A percentile compares a stretch with the other conserved stretches of the same genome.
Conservation (phyloP, 2,329 filamentous ascomycete species). For the Samsoniella hepiali region DNA sequence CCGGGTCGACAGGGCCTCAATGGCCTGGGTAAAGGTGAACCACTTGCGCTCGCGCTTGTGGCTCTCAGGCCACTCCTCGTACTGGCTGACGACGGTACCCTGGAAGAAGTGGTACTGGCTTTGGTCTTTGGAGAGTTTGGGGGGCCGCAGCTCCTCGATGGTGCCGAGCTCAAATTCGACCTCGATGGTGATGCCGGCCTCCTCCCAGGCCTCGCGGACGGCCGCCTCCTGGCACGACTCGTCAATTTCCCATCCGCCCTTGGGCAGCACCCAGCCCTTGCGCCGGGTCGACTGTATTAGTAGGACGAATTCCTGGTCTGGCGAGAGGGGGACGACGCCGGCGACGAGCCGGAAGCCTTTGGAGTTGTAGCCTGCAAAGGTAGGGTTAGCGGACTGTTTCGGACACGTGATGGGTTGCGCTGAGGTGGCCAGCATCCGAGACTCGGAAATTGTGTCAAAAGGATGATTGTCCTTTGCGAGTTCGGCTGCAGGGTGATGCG, state of each 20-base stretch:
- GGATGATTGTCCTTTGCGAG: background rate
- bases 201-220: slow-evolving; percentile 92
- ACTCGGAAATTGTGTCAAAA: slow-evolving; percentile 5
- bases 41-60: slow-evolving; percentile 87
- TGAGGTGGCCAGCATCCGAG: slow-evolving; percentile 10
- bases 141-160: slow-evolving; percentile 79
- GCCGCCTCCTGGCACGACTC: slow-evolving; percentile 85
- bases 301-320: slow-evolving; percentile 82
- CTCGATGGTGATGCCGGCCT: slow-evolving; percentile 85
- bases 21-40: slow-evolving; percentile 84
- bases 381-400: slow-evolving; percentile 1
- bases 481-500: background rate
- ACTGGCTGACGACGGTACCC: slow-evolving; percentile 81
- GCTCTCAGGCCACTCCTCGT: slow-evolving; percentile 87
- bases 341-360: slow-evolving; percentile 94
- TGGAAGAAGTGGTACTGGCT: slow-evolving; percentile 78
- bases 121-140: slow-evolving; percentile 64
- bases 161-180: slow-evolving; percentile 82
- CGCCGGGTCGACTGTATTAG: slow-evolving; percentile 90
- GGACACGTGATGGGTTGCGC: slow-evolving; percentile 19
- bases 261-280: slow-evolving; percentile 93
- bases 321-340: slow-evolving; percentile 84
- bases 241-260: slow-evolving; percentile 96
- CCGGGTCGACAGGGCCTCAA: slow-evolving; percentile 68
- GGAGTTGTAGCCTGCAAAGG: slow-evolving; percentile 74